Evolutionary conservation across 108 stramenopile species (phyloP), one percentile per base, ranked within the genome.

Genomic region (Aurantiochytrium sp.): DNA sequence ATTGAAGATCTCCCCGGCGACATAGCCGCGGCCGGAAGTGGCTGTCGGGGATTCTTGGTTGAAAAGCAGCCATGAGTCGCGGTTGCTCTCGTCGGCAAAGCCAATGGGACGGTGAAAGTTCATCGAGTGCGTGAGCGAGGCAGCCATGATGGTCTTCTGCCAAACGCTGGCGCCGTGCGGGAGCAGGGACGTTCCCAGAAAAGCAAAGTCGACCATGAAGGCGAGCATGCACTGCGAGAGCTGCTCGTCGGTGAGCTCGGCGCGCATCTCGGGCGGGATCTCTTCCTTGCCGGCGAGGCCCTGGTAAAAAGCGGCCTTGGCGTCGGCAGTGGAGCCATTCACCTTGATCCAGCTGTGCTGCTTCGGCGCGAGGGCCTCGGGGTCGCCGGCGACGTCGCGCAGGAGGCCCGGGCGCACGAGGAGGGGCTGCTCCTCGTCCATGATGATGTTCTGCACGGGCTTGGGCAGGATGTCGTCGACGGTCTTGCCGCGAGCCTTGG

Each of bases 271-370:
- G 39, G n/a, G 19, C 6, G 73, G 73, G n/a, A n/a, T n/a, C 27
- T 6, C 32, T 65, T 65, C 4, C 34, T 65, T 19, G 59, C 19
- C 34, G 12, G 34, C 34, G 12, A 65, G 15, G 34, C 10, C 19
- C 12, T 41, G 19, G 45, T 41, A 41, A 41, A 48, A 48, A 6
- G 2, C n/a, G 21, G 39, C 45, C 45, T 81, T 81, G 45, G 73
- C 42, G 15, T 65, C 24, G 19, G 6, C 73, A 17, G 8, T 6
- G 6, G 73, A 24, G 8, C 42, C 73, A 48, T 81, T 81, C 6
- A 30, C 45, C 1, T 81, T 81, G 10, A 81, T 48, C 73, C 73
- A 81, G 45, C 73, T 81, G 73, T 48, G 45, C 39, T 81, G 73
- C 19, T 48, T 6, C n/a, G 73, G 73, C 10, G 12, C 42, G 45